Conservation (phyloP, 108 stramenopile genomes). For the Nitzschia sp. region DNA sequence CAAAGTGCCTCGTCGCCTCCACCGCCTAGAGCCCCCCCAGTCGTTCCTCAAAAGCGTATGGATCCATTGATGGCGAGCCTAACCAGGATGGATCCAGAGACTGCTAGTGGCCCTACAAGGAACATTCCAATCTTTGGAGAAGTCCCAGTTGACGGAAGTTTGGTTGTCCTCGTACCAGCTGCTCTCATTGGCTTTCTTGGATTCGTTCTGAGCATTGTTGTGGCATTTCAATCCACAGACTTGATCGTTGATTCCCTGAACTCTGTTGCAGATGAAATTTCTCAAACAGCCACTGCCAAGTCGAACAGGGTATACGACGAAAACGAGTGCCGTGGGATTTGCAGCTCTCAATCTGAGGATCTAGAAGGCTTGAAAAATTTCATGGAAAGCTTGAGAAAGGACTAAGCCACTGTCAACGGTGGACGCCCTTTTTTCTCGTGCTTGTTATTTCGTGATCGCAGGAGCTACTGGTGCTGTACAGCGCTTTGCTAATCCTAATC, state of each 20-base stretch:
- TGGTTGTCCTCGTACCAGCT: conserved; percentile 63
- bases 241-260: conserved; percentile 33
- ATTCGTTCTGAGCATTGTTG: conserved; percentile 56
- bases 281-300: conserved; percentile 33
- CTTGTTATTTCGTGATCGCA: too few relatives aligned
- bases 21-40: conserved; percentile 12
- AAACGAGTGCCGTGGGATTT: conserved; percentile 59
- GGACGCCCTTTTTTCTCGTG: too few relatives aligned
- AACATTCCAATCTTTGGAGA: conserved; percentile 71
- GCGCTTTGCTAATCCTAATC: too few relatives aligned
- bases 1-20: neutral
- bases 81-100: conserved; percentile 54
- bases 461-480: too few relatives aligned
- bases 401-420: too few relatives aligned
- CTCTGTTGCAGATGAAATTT: conserved; percentile 27
- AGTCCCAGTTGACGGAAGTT: conserved; percentile 62
- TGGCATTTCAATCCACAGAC: conserved; percentile 55
- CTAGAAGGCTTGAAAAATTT: conserved; percentile 55
- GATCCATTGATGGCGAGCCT: conserved; percentile 73
- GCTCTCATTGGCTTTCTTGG: conserved; percentile 67
- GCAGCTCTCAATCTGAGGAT: conserved; percentile 56
- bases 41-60: conserved; percentile 31
- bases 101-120: conserved; percentile 24
- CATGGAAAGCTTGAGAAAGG: conserved; percentile 40
- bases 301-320: conserved; percentile 46